Evolutionary conservation across 768 basidiomycete species (phyloP).

Genomic region (Collybiopsis luxurians): DNA sequence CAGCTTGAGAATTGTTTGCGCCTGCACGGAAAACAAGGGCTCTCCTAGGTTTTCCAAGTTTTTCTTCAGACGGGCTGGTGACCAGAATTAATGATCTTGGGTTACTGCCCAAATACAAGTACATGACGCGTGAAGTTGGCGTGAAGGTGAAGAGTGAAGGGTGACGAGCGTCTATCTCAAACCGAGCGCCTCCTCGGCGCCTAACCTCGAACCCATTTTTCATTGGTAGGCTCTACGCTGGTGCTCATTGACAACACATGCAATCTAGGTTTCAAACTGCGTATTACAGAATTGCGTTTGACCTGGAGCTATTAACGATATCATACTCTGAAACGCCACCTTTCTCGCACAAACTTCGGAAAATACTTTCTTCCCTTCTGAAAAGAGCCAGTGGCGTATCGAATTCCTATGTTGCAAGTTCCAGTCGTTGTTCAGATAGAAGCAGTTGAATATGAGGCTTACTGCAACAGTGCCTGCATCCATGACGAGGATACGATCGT

Average conservation of each 20-base stretch:
- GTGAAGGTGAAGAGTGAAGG: not conserved
- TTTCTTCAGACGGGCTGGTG: slow-evolving; percentile 67
- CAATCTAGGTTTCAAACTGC: too few relatives aligned
- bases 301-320: too few relatives aligned
- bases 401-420: not conserved
- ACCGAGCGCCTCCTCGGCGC: not conserved
- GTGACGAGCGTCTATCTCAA: too few relatives aligned
- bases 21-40: slow-evolving; percentile 75
- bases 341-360: not conserved
- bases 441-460: not conserved
- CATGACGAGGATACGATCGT: slow-evolving; percentile 3
- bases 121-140: slow-evolving; percentile 41
- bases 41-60: slow-evolving; percentile 52
- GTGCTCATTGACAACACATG: too few relatives aligned
- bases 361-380: not conserved
- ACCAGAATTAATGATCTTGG: slow-evolving; percentile 74
- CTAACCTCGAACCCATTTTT: not conserved
- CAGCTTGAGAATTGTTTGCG: slow-evolving; percentile 55
- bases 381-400: not conserved
- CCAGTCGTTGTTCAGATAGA: not conserved
- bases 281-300: too few relatives aligned
- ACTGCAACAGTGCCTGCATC: not conserved
- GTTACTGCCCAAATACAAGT: slow-evolving; percentile 66
- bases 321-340: not conserved
- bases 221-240: too few relatives aligned